Evolutionary conservation across 176 grass and related monocot genomes (phyloP), one percentile per base, ranked within the genome.

Genomic region (Bonia amplexicaulis): DNA sequence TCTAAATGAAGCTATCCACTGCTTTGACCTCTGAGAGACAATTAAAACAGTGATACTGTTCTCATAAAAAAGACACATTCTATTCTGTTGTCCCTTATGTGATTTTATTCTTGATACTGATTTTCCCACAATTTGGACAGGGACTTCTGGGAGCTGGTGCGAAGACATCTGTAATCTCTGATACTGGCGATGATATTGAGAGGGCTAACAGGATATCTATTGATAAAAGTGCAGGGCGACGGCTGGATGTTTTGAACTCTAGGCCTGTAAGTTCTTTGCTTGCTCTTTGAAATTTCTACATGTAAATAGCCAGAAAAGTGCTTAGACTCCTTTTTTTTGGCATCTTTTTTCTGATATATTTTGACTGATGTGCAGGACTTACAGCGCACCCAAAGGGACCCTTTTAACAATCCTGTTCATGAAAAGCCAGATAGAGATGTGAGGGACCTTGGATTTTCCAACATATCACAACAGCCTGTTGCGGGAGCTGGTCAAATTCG

Each of bases 211-310:
- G 88, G 85, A 57, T 76, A 74, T 53, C 76, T 52, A 47, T 63
- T 74, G 80, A 84, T 42, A 92, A 81, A 87, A 78, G 40, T 78
- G 78, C 80, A 46, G 86, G 66, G 71, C 89, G 86, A 68, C 89
- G 76, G 60, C 12, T 59, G 60, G 91, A 88, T 87, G 33, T 22
- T 61, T 62, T 74, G 51, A 85, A 75, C 65, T 80, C 84, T 72
- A 90, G 88, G 72, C 60, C 85, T 65, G 93, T 92, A 95, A 69
- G 93, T 88, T 77, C 12, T 47, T 71, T 78, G 31, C 42, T 82
- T 54, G 7, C 45, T 75, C 20, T 81, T 87, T 77, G 23, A 66
- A 19, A 73, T 71, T 44, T 68, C 60, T 74, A 40, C 15, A 40
- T 59, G 7, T 66, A 79, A 72, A 47, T 66, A 68, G 7, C 4